Base-by-base conservation (phyloP, 2,329 filamentous ascomycete species). In the Colletotrichum limetticola region DNA sequence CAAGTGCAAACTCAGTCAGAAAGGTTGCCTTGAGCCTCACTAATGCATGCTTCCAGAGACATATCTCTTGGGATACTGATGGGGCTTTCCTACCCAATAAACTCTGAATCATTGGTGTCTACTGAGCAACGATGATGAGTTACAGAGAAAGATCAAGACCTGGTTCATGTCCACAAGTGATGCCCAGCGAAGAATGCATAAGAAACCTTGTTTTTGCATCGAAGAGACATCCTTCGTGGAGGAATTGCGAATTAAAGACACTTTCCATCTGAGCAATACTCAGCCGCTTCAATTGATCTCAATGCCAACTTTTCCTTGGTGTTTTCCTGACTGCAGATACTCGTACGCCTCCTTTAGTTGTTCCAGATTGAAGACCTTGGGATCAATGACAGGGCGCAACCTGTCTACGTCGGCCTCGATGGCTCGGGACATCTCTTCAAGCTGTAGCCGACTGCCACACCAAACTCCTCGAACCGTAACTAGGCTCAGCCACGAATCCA, bases 381-480 rank as follows among this genome's bases (percentile, higher is more conserved):
- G 72, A 77, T 89, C 87, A 37, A 90, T 77, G 2, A 88, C 82
- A 2, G 87, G 87, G 35, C 70, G 60, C 19, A 72, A 55, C 70
- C 61, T 70, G 22, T 84, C 84, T 28, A 82, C 79, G 5, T 85
- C 84, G 60, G 81, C 85, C 75, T 89, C 87, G 68, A 89, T 83
- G 19, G 86, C 86, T 1, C 81, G 79, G 74, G 83, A 84, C 84
- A 89, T 87, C 11, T 72, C 68, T 24, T 89, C 86, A 80, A 89
- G 84, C 80, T 87, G 84, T 3, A 78, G 56, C 19, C 86, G 79
- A 76, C 73, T 86, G 4, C 88, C 88, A 7, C 86, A 84, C 55
- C 86, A 79, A 4, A 89, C 74, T 32, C 86, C 86, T 3, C 88
- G 80, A 7, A 83, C 82, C 0, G 83, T 88, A 78, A 84, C 84